Conservation (phyloP, 495 filamentous ascomycete genomes). For the Hyaloscypha hepaticicola region DNA sequence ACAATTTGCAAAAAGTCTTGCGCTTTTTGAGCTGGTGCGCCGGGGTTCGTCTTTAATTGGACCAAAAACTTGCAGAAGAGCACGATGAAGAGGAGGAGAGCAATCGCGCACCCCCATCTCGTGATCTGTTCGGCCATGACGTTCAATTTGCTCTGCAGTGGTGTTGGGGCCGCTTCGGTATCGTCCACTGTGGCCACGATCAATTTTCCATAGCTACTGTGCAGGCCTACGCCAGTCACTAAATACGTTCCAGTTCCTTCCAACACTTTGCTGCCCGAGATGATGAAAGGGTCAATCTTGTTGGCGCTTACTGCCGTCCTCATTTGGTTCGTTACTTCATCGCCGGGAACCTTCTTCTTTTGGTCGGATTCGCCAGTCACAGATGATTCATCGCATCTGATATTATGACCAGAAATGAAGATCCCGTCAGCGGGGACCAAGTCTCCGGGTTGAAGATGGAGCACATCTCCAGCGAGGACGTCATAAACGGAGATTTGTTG, state of each 20-base stretch:
- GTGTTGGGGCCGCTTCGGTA: constrained; percentile 82
- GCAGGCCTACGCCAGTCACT: constrained; percentile 77
- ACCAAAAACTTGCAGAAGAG: constrained; percentile 85
- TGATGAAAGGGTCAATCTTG: constrained; percentile 89
- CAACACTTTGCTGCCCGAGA: constrained; percentile 85
- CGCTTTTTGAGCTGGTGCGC: constrained; percentile 68
- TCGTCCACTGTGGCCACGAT: constrained; percentile 88
- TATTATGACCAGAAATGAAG: constrained; percentile 63
- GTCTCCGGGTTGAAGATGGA: constrained; percentile 80
- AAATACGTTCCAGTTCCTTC: constrained; percentile 81
- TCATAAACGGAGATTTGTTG: constrained; percentile 71
- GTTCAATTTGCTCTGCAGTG: constrained; percentile 86
- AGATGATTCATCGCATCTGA: constrained; percentile 75
- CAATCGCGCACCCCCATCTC: constrained; percentile 79
- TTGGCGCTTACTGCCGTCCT: constrained; percentile 66
- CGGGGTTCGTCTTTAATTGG: constrained; percentile 52
- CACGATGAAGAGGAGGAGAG: constrained; percentile 78
- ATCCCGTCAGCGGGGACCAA: constrained; percentile 76
- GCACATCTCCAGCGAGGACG: constrained; percentile 76
- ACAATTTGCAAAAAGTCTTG: constrained; percentile 86
- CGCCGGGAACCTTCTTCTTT: constrained; percentile 63
- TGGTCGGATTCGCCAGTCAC: constrained; percentile 82
- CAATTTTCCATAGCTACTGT: constrained; percentile 84
- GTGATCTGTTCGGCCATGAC: constrained; percentile 85
- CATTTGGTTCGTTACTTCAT: constrained; percentile 70